phyloP scores from a whole-genome alignment of 1,284 basidiomycete genomes.

The Vanrija humicola region DNA sequence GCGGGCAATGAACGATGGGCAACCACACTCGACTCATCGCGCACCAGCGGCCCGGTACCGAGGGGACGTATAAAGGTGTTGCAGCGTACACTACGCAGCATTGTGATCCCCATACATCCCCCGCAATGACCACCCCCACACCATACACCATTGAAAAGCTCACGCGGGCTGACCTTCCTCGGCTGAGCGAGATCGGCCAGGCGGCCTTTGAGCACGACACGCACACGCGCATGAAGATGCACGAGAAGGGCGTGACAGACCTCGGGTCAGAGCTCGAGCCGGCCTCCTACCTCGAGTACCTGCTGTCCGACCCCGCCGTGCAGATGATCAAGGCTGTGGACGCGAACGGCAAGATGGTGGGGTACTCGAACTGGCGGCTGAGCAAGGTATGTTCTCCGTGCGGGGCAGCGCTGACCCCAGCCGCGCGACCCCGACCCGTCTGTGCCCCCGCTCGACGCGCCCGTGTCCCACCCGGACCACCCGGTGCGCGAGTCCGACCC shows the following conservation, averaged over 20 bases:
- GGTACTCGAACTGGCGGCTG: neutral
- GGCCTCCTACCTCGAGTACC: neutral
- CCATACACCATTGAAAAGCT: slow-evolving; percentile 28
- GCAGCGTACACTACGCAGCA: neutral
- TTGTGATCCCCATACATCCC: slow-evolving; percentile 4
- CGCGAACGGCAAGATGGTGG: neutral
- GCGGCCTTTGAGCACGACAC: neutral
- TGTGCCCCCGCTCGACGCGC: neutral
- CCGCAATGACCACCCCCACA: slow-evolving; percentile 8
- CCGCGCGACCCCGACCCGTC: neutral
- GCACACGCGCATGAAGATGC: neutral
- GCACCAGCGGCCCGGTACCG: slow-evolving; percentile 8
- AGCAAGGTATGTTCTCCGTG: neutral
- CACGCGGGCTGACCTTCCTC: neutral
- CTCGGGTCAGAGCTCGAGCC: neutral
- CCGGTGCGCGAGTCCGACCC: neutral
- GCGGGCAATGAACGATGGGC: too few relatives aligned
- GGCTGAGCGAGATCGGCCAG: neutral
- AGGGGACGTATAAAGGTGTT: neutral
- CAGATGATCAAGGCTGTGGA: neutral
- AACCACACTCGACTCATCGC: too few relatives aligned
- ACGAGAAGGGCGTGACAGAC: neutral
- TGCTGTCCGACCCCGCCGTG: neutral
- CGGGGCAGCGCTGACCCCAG: neutral
- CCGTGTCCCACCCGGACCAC: neutral